A percentile compares a stretch with the other conserved stretches of the same genome.
Evolutionary conservation across 2,329 filamentous ascomycete species (phyloP).

Genomic region (Arachnopeziza araneosa): DNA sequence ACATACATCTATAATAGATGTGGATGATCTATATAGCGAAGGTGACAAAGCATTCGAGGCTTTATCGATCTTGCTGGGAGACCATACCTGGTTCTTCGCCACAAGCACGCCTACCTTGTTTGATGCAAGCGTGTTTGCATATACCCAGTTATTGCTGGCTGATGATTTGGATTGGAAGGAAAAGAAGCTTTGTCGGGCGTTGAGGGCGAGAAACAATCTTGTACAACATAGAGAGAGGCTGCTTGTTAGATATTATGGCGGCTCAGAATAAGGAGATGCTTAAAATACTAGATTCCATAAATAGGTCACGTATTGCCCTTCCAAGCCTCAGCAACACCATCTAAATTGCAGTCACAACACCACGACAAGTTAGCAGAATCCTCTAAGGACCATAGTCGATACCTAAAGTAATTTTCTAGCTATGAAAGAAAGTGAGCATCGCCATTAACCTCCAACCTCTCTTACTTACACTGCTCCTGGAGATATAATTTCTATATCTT

Average conservation of each 20-base stretch:
- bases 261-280: background rate
- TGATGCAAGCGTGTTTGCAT: conserved; percentile 86
- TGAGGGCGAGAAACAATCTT: conserved; percentile 56
- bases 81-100: conserved; percentile 56
- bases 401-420: too few species aligned
- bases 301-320: too few species aligned
- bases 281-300: too few species aligned
- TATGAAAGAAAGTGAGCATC: too few species aligned
- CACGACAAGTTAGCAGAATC: too few species aligned
- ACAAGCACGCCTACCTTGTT: conserved; percentile 59
- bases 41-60: conserved; percentile 58
- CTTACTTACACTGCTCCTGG: too few species aligned
- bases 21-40: conserved; percentile 51
- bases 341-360: too few species aligned
- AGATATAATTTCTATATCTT: too few species aligned
- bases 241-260: conserved; percentile 32
- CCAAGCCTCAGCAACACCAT: too few species aligned
- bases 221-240: conserved; percentile 59
- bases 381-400: too few species aligned
- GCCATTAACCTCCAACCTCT: too few species aligned
- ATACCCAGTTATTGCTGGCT: conserved; percentile 74
- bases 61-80: conserved; percentile 52
- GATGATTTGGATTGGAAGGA: conserved; percentile 54
- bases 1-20: conserved; percentile 50
- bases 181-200: conserved; percentile 48